phyloP scores from a whole-genome alignment of 2,329 filamentous ascomycete genomes.

The Fusarium sp. region DNA sequence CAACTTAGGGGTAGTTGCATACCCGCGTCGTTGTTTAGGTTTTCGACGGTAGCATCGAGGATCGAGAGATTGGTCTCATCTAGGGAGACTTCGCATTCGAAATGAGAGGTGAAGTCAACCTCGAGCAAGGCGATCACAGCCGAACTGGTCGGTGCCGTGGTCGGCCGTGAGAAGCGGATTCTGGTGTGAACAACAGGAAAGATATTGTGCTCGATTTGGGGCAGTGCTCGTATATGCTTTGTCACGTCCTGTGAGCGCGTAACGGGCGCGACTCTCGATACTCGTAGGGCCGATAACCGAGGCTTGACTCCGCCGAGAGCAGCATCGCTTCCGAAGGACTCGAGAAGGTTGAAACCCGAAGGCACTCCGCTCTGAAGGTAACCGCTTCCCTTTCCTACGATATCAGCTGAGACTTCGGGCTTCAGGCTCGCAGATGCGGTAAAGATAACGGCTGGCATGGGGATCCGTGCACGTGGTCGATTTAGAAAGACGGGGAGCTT shows the following conservation, averaged over 20 bases:
- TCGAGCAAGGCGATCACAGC: conserved; percentile 77
- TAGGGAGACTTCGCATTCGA: conserved; percentile 73
- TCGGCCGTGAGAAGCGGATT: conserved; percentile 75
- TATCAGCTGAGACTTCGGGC: conserved; percentile 54
- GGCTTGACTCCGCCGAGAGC: conserved; percentile 70
- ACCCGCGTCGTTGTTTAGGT: conserved; percentile 64
- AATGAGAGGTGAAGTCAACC: conserved; percentile 77
- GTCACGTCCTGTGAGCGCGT: conserved; percentile 70
- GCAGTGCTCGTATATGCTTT: conserved; percentile 72
- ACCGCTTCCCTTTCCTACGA: conserved; percentile 58
- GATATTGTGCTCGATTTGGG: conserved; percentile 71
- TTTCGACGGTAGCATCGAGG: conserved; percentile 67
- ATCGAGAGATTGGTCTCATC: conserved; percentile 68
- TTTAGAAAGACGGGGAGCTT: conserved; percentile 68
- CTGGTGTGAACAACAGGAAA: conserved; percentile 77
- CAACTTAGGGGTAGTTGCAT: conserved; percentile 67
- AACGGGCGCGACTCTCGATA: conserved; percentile 78
- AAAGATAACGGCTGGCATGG: conserved; percentile 74
- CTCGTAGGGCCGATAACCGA: conserved; percentile 76
- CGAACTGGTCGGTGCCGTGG: conserved; percentile 65
- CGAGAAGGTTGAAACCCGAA: conserved; percentile 79
- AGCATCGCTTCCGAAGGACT: conserved; percentile 75
- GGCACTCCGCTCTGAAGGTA: conserved; percentile 77
- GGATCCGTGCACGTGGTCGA: conserved; percentile 72
- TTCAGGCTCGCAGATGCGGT: conserved; percentile 69